Conservation (phyloP, 2,329 filamentous ascomycete genomes). For the Botrytis sinoallii region DNA sequence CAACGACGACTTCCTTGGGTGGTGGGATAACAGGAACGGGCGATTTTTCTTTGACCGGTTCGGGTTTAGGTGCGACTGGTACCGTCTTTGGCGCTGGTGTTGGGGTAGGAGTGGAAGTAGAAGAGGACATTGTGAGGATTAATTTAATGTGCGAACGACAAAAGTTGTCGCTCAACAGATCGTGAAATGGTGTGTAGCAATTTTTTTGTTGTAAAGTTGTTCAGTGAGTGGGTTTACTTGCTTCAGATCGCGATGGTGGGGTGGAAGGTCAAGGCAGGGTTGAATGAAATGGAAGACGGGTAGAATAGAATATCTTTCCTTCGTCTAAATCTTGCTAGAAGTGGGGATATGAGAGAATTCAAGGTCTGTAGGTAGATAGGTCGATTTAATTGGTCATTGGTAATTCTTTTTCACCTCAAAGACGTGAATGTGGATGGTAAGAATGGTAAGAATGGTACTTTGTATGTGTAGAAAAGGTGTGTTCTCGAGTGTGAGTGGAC, state of each 20-base stretch:
- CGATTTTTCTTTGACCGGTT: slow-evolving; percentile 10
- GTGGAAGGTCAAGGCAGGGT: slow-evolving; percentile 13
- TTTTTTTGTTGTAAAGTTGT: slow-evolving; percentile 13
- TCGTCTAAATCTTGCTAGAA: background rate
- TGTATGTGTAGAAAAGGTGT: background rate
- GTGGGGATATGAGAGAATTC: background rate
- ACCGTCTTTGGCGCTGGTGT: background rate
- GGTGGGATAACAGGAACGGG: background rate
- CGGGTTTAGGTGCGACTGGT: background rate
- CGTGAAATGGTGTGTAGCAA: background rate
- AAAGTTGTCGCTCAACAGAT: slow-evolving; percentile 8
- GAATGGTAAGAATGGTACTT: background rate
- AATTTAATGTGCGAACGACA: background rate
- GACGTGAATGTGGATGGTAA: background rate
- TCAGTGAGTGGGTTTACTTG: slow-evolving; percentile 4
- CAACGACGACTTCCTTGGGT: background rate
- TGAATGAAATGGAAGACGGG: background rate
- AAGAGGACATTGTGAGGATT: slow-evolving; percentile 8
- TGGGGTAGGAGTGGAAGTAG: background rate
- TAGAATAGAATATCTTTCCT: background rate
- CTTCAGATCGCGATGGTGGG: slow-evolving; percentile 16
- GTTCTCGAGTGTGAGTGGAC: background rate
- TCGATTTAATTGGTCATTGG: background rate
- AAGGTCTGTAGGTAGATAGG: background rate
- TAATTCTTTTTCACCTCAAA: background rate